phyloP scores from a whole-genome alignment of 257 asterid genomes.

The Solanum paucissectum region DNA sequence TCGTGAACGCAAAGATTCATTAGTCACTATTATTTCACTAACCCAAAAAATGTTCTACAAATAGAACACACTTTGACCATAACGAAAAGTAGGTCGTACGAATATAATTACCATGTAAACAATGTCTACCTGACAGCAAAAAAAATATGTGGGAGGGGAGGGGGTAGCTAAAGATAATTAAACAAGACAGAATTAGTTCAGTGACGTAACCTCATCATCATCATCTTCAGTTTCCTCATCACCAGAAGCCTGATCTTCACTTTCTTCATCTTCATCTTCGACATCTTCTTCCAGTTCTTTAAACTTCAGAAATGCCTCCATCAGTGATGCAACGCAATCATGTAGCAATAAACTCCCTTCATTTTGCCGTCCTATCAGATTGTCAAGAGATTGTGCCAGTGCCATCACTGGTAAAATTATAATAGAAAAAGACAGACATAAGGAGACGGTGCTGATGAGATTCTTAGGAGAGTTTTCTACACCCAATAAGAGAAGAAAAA shows the following conservation, averaged over 20 bases:
- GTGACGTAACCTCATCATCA: conserved; percentile 12
- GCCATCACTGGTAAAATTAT: conserved; percentile 19
- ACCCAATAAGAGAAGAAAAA: neutral
- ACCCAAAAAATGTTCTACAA: neutral
- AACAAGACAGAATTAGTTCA: neutral
- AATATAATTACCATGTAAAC: neutral
- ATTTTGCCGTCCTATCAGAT: conserved; percentile 7
- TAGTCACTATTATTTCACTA: neutral
- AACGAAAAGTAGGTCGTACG: neutral
- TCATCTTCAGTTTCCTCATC: conserved; percentile 23
- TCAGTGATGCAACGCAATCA: conserved; percentile 15
- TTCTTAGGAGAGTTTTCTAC: neutral
- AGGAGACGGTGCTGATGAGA: neutral
- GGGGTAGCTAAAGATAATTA: neutral
- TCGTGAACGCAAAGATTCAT: neutral
- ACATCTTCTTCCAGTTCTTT: conserved; percentile 18
- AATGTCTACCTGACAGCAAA: neutral
- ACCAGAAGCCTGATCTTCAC: conserved; percentile 14
- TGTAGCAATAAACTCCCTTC: conserved; percentile 2
- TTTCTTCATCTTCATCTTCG: conserved; percentile 16
- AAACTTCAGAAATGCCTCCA: conserved; percentile 20
- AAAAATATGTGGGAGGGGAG: neutral
- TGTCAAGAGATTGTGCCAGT: conserved; percentile 20
- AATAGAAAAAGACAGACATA: neutral
- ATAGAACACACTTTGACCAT: neutral